Conservation (phyloP, 2,329 filamentous ascomycete species). For the Daldinia sp. region DNA sequence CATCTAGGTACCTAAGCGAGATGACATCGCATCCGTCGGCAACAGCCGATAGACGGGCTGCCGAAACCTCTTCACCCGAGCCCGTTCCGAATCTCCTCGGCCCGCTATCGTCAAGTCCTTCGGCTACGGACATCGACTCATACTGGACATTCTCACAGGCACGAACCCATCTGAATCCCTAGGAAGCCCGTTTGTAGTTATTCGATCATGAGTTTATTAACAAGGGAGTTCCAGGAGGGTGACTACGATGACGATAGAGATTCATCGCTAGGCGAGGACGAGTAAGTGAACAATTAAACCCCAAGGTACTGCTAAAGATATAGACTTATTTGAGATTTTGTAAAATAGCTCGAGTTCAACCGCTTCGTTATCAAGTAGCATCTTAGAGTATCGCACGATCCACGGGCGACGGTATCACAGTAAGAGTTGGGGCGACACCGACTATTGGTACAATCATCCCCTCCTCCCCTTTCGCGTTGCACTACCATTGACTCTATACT, state of each 20-base stretch:
- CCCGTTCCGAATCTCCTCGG: conserved; percentile 11
- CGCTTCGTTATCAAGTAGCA: conserved; percentile 30
- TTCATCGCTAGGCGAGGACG: conserved; percentile 35
- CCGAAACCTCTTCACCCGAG: conserved; percentile 16
- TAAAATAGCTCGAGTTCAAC: conserved; percentile 28
- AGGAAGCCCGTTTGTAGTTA: neutral
- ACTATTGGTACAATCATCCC: conserved; percentile 35
- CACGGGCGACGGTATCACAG: conserved; percentile 38
- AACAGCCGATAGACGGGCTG: conserved; percentile 15
- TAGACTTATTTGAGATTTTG: neutral
- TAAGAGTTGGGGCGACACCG: conserved; percentile 18
- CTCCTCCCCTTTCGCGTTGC: neutral
- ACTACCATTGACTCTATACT: neutral
- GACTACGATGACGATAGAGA: conserved; percentile 27
- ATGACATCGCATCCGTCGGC: conserved; percentile 21
- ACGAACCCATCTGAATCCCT: conserved; percentile 4
- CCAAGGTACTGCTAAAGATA: neutral
- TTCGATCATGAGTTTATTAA: conserved; percentile 4
- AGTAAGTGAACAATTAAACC: conserved; percentile 21
- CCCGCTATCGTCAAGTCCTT: conserved; percentile 9
- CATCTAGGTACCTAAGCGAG: neutral
- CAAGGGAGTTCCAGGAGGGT: conserved; percentile 19
- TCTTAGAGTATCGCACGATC: conserved; percentile 38
- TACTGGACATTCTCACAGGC: conserved; percentile 26
- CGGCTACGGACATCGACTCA: conserved; percentile 8